Evolutionary conservation across 129 eudicot genomes (phyloP), one percentile per base, ranked within the genome.

Genomic region (Chrysanthemum seticuspe): DNA sequence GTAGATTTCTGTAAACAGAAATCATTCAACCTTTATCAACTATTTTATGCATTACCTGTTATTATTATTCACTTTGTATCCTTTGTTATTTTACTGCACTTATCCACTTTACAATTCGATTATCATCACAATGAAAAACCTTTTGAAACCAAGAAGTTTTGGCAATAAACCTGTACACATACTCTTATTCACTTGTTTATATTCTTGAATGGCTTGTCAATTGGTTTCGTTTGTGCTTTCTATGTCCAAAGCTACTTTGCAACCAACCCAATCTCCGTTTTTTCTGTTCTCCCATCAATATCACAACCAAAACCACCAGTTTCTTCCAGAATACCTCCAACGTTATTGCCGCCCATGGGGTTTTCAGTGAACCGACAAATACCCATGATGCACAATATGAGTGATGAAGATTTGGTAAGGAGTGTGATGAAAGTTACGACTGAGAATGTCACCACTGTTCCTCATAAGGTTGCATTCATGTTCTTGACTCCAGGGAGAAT

Each of bases 351-450:
- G 13, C 45, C 29, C n/a, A 10, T 19, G 13, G 36, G 16, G 44
- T 54, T 61, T 74, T 78, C 73, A 6, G 0, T 69, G 18, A 61
- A 70, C 6, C 76, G 77, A 34, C 18, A 67, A 45, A 55, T 29
- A 31, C 40, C 72, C 29, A 36, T 72, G 55, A 75, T 49, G 77
- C 90, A 89, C 16, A 78, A 80, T 56, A 83, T 83, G 90, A 83
- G 76, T 55, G 91, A 90, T 51, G 73, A 83, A 6, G 90, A 89
- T 70, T 71, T 89, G 69, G 31, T 89, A 8, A 11, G 13, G 88
- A 87, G 77, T 4, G 85, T 83, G 72, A 76, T 81, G 56, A 51
- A 57, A 31, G 68, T 75, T 74, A 34, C 67, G 53, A 50, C 29
- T 16, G 61, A 61, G 62, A 21, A 34, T 47, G 44, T 7, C 15